Base-by-base conservation (phyloP, 495 filamentous ascomycete genomes). In the Aspergillus campestris region DNA sequence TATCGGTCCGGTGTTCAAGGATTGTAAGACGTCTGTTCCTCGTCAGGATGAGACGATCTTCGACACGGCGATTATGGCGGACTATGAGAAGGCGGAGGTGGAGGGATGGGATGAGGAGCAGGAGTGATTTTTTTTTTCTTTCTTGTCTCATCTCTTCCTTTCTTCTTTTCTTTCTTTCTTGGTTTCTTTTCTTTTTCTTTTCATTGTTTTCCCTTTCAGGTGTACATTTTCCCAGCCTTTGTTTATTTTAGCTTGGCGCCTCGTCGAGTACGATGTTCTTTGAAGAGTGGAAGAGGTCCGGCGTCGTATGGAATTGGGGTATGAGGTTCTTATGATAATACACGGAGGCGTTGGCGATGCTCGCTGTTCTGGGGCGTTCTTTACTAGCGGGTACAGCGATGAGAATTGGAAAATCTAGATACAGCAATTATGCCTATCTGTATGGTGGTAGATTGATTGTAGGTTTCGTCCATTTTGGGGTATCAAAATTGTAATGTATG, bases 1-100 rank as follows among this genome's bases (percentile, higher is more conserved):
- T 35, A 92, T 98, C 58, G 82, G 87, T 5, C 81, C 86, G 0
- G 87, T 96, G 3, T 94, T 98, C 49, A 78, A 86, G 27, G 83
- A 83, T 51, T 86, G 86, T 43, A 74, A 79, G 58, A 77, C 73
- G 12, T 67, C 64, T 15, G 72, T 86, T 5, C 78, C 80, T 2
- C 62, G 60, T 0, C 68, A 67, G 14, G 64, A 55, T 8, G 77
- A 82, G 47, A 75, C 72, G 0, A 82, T 95, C 40, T 94, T 91
- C 60, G 76, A 78, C 28, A 61, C 73, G 30, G 60, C 58, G 8
- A 58, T 63, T 36, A 77, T 84, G 78, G 67, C 66, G 30, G 61
- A 69, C 52, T 70, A 76, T 44, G 73, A 87, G 45, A 78, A 80
- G 63, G 74, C 73, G 49, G 88, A 94, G 67, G 68, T 78, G 53